These are phyloP conservation scores for Fusarium virguliforme DNA, from an alignment of 2,329 filamentous ascomycete species.

Conservation along the genomic window DNA sequence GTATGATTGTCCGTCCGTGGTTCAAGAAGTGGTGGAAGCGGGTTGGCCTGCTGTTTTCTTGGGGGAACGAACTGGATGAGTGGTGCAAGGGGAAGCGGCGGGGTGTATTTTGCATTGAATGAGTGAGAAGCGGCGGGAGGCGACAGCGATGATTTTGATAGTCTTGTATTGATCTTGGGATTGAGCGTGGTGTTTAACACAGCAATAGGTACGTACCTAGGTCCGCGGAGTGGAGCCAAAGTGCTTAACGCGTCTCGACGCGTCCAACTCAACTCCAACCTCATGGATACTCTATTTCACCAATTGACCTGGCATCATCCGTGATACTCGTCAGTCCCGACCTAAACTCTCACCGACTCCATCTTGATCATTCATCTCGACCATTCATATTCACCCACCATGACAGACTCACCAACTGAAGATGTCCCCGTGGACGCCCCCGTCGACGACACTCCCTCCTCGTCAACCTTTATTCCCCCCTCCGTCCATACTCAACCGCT, in stretches of 20 bases:
- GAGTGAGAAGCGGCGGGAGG: background rate
- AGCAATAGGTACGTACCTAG: background rate
- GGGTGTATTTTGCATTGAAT: background rate
- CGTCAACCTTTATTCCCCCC: constrained; percentile 74
- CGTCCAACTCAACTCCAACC: constrained; percentile 29
- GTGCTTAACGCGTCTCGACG: constrained; percentile 46
- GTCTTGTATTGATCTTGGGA: background rate
- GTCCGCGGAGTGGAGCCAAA: background rate
- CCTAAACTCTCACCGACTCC: too few species aligned
- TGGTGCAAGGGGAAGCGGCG: background rate
- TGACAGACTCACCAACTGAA: constrained; percentile 61
- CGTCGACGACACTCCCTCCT: constrained; percentile 23
- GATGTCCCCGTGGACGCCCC: constrained; percentile 48
- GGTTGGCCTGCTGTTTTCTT: background rate
- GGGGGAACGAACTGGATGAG: background rate
- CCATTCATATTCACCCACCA: constrained; percentile 37
- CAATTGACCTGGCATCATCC: constrained; percentile 9
- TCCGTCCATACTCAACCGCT: constrained; percentile 74
- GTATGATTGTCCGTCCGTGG: background rate
- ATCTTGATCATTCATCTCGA: background rate
- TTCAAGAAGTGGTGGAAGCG: background rate
- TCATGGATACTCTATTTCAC: constrained; percentile 11
- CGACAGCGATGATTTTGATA: background rate
- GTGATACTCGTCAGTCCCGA: background rate
- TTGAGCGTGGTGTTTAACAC: too few species aligned